Conservation (phyloP, 495 filamentous ascomycete species). For the Neurospora hispaniola region DNA sequence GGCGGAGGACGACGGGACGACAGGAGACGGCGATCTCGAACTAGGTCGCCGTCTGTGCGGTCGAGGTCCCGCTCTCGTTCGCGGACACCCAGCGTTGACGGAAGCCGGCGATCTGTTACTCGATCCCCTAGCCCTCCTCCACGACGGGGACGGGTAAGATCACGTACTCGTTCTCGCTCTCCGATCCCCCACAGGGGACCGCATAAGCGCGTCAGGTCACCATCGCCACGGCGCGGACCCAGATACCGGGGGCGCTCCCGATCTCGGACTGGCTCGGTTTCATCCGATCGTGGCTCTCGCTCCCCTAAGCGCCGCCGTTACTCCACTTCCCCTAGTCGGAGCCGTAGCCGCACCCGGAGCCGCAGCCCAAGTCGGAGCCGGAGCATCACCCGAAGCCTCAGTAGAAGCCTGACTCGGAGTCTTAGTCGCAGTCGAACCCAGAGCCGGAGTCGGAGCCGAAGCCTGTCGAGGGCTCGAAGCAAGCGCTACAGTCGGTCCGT, state of each 20-base stretch:
- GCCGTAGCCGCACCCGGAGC: conserved; percentile 28
- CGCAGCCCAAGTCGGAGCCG: conserved; percentile 23
- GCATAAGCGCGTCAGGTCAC: conserved; percentile 34
- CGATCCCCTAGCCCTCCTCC: conserved; percentile 30
- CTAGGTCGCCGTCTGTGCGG: conserved; percentile 18
- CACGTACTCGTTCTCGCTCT: conserved; percentile 29
- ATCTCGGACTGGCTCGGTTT: conserved; percentile 12
- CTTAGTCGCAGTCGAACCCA: conserved; percentile 5
- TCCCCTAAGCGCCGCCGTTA: conserved; percentile 24
- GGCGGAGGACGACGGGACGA: conserved; percentile 18
- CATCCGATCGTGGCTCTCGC: conserved; percentile 20
- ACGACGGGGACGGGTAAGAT: conserved; percentile 17
- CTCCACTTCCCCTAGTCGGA: conserved; percentile 27
- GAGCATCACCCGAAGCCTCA: conserved; percentile 13
- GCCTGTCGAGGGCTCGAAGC: conserved; percentile 7
- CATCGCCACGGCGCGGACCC: conserved; percentile 21
- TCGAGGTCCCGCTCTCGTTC: conserved; percentile 24
- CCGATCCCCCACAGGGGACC: conserved; percentile 27
- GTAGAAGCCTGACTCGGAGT: conserved; percentile 6
- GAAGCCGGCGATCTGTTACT: conserved; percentile 21
- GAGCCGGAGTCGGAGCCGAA: conserved; percentile 9
- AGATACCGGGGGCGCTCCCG: conserved; percentile 13
- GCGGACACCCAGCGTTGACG: conserved; percentile 16
- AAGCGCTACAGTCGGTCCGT: conserved; percentile 34
- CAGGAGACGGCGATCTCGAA: conserved; percentile 23